Evolutionary conservation across 1,139 yeast genomes (phyloP), one percentile per base, ranked within the genome.

Genomic region (Geotrichum bryndzae): DNA sequence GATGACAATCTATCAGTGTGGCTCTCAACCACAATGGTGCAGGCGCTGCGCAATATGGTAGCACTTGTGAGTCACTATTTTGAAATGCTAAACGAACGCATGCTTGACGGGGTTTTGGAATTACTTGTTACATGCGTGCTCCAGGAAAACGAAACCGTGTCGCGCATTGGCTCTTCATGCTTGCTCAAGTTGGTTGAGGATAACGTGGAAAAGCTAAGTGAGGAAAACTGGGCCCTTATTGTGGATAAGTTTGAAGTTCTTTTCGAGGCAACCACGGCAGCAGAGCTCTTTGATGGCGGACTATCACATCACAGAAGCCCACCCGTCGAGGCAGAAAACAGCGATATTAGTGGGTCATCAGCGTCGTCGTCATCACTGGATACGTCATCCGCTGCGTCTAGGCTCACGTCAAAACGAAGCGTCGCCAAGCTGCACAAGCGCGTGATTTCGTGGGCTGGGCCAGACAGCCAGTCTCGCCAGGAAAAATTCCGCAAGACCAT

Each of bases 141-240:
- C 70, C 99, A 94, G 74, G 97, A 92, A 69, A 94, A 94, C 73
- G 99, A 94, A 70, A 91, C 98, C 0, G 92, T 95, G 68, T 96
- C 98, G 0, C 82, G 96, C 69, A 91, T 92, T 67, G 99, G 99
- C 25, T 84, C 96, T 69, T 85, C 94, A 11, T 92, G 99, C 73
- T 80, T 94, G 64, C 87, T 88, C 66, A 89, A 87, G 65, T 79
- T 94, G 65, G 81, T 94, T 64, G 77, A 86, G 38, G 88, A 88
- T 66, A 95, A 94, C 73, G 84, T 87, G 65, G 71, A 75, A n/a
- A 84, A 83, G 69, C 88, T 94, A 69, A 73, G 76, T 31, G 78
- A 76, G 13, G 76, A 75, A 2, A 95, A 95, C 68, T 95, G 99
- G 99, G 75, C 74, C n/a, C 77, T 83, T 70, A 79, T 92, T 33